These are phyloP conservation scores for Eragrostis tef DNA, from an alignment of 202 grass and related monocot genomes.

Conservation along the genomic window DNA sequence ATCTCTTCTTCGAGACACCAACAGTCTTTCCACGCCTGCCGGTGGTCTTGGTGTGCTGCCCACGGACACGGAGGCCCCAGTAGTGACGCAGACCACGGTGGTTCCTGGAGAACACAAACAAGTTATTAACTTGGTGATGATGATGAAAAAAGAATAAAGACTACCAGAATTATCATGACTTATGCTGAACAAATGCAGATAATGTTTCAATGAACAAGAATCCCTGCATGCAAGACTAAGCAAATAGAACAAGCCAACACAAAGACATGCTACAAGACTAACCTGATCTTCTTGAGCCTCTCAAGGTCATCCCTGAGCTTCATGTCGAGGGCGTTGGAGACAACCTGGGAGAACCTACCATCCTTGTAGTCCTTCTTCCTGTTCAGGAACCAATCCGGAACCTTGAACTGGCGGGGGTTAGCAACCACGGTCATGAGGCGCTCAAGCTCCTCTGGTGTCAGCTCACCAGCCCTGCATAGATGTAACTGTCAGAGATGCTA, in stretches of 20 bases:
- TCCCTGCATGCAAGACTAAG: too few relatives aligned
- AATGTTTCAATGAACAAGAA: too few relatives aligned
- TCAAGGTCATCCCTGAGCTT: constrained; percentile 67
- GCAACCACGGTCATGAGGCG: constrained; percentile 65
- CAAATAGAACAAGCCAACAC: too few relatives aligned
- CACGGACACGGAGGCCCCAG: constrained; percentile 64
- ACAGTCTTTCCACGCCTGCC: constrained; percentile 93
- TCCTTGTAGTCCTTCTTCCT: constrained; percentile 82
- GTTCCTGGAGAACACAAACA: constrained; percentile 50
- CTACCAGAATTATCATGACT: too few relatives aligned
- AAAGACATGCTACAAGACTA: too few relatives aligned
- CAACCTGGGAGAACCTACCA: constrained; percentile 71
- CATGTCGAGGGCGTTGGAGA: constrained; percentile 49
- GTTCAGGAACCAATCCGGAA: constrained; percentile 80
- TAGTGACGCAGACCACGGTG: constrained; percentile 59
- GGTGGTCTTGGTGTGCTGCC: constrained; percentile 95
- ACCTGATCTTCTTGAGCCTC: constrained; percentile 87
- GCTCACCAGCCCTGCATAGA: constrained; percentile 59
- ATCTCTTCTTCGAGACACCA: constrained; percentile 95
- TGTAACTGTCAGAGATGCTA: neutral
- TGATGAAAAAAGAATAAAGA: too few relatives aligned
- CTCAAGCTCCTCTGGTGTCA: constrained; percentile 56
- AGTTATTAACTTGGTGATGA: too few relatives aligned
- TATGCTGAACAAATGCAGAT: too few relatives aligned
- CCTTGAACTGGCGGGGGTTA: constrained; percentile 69